Conservation (phyloP, 306 rosid species). For the Quercus mongolica region DNA sequence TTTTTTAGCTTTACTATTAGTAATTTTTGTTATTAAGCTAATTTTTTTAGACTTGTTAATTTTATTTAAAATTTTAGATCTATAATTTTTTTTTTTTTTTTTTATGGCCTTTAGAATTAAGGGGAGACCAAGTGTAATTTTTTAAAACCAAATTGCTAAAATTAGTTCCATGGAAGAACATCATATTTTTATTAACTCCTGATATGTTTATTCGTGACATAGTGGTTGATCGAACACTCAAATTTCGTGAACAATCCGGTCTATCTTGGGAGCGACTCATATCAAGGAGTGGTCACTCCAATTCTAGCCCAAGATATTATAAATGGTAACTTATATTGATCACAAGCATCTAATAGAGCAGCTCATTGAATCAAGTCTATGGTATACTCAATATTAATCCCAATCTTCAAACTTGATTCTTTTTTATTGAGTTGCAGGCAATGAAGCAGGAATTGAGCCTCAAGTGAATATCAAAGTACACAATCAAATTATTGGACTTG, state of each 20-base stretch:
- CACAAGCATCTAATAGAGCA: too few relatives aligned
- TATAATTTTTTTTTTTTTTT: too few relatives aligned
- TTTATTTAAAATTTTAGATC: too few relatives aligned
- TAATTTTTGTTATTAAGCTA: too few relatives aligned
- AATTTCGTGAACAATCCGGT: constrained; percentile 4
- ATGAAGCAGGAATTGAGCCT: constrained; percentile 20
- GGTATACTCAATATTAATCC: neutral
- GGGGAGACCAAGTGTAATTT: too few relatives aligned
- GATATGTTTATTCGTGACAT: neutral
- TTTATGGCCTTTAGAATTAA: too few relatives aligned
- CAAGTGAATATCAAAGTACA: constrained; percentile 18
- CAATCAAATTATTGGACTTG: neutral
- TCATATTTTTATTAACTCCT: neutral
- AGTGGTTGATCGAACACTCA: constrained; percentile 17
- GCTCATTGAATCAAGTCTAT: neutral
- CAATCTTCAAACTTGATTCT: neutral
- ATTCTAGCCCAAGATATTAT: constrained; percentile 24
- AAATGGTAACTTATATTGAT: constrained; percentile 1
- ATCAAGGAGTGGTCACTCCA: constrained; percentile 20
- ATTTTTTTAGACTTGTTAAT: too few relatives aligned
- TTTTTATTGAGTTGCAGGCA: constrained; percentile 12
- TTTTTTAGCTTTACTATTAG: too few relatives aligned
- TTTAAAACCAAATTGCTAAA: too few relatives aligned
- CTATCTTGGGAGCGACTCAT: constrained; percentile 24
- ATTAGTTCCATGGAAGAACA: too few relatives aligned